Conservation (phyloP, 169 alveolate genomes). For the Plasmodium cynomolgi region DNA sequence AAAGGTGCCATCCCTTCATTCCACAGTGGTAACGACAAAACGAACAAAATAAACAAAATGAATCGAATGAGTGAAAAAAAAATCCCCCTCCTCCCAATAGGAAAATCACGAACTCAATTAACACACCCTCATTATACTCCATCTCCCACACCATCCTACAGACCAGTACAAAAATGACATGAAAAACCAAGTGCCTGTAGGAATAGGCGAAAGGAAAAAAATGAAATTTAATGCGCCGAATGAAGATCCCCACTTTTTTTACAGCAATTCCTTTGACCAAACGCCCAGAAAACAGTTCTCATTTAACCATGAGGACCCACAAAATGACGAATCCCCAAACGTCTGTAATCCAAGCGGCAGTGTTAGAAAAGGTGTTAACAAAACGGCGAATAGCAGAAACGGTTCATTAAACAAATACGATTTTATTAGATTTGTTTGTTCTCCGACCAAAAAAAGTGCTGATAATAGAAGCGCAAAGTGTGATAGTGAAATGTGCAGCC, state of each 20-base stretch:
- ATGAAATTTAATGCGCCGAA: neutral
- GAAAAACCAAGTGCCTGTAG: neutral
- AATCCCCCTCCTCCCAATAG: neutral
- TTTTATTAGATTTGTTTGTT: slow-evolving; percentile 66
- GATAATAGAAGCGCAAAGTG: slow-evolving; percentile 14
- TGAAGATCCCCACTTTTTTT: neutral
- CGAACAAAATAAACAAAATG: neutral
- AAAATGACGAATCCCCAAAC: neutral
- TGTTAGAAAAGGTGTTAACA: neutral
- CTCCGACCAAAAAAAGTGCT: slow-evolving; percentile 28
- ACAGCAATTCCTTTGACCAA: slow-evolving; percentile 16
- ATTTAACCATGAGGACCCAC: neutral
- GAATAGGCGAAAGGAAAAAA: neutral
- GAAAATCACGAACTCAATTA: neutral
- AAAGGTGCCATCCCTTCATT: neutral
- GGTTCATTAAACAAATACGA: slow-evolving; percentile 57
- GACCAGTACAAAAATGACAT: slow-evolving; percentile 6
- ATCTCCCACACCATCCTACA: neutral
- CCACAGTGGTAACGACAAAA: slow-evolving; percentile 9
- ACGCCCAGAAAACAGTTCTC: slow-evolving; percentile 32
- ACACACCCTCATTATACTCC: neutral
- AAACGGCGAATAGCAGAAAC: neutral
- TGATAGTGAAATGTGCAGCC: neutral
- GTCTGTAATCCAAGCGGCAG: neutral
- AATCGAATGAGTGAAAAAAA: neutral